Evolutionary conservation across 306 rosid species (phyloP).

Genomic region (Macrotyloma uniflorum): DNA sequence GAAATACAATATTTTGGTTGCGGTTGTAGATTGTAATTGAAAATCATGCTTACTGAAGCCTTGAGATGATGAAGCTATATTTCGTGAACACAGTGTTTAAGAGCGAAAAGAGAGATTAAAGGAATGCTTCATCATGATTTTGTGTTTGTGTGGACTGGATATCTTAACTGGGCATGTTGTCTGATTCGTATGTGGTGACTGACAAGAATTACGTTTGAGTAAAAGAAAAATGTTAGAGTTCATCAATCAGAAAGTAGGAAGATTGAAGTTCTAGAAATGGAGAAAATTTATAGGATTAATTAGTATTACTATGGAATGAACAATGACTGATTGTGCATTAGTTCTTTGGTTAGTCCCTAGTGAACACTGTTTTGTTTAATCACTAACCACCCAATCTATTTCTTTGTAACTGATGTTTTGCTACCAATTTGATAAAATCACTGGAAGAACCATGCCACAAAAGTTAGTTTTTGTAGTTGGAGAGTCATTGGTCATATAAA

Average conservation of each 20-base stretch:
- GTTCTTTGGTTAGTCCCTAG: neutral
- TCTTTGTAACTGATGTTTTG: neutral
- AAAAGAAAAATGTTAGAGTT: neutral
- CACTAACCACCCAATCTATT: neutral
- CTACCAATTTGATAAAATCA: neutral
- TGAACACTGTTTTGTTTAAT: neutral
- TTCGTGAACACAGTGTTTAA: neutral
- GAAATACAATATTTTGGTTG: neutral
- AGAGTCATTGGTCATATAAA: neutral
- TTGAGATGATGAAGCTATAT: neutral
- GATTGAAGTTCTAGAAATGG: neutral
- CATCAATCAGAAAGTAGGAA: neutral
- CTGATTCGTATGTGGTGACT: neutral
- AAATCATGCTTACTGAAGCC: neutral
- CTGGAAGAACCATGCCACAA: neutral
- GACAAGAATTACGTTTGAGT: neutral
- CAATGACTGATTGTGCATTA: neutral
- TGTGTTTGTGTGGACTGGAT: neutral
- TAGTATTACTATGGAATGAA: neutral
- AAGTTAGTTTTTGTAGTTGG: neutral
- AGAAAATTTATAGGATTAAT: neutral
- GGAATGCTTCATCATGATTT: neutral
- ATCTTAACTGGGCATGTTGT: neutral
- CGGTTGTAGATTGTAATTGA: neutral
- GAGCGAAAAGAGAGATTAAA: neutral